These are phyloP conservation scores for Neopestalotiopsis clavispora DNA, from an alignment of 2,329 filamentous ascomycete species.

Conservation along the genomic window DNA sequence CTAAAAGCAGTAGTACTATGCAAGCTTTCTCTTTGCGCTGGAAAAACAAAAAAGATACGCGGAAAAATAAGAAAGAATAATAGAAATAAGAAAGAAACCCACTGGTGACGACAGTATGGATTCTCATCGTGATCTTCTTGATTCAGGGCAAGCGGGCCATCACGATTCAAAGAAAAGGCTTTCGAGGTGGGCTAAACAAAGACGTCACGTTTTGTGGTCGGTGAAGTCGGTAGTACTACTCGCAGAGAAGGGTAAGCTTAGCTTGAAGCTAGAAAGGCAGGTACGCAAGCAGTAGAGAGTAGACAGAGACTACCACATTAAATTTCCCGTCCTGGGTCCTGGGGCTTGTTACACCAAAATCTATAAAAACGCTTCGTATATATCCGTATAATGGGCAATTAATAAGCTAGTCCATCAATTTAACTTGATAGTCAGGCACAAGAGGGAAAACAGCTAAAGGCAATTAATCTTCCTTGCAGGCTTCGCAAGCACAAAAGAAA, in stretches of 20 bases:
- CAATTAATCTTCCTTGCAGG: too few relatives aligned
- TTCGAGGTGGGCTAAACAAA: neutral
- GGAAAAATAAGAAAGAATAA: neutral
- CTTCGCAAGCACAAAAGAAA: too few relatives aligned
- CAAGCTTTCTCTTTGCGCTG: neutral
- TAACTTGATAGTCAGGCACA: too few relatives aligned
- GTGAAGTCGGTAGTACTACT: neutral
- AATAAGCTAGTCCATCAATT: too few relatives aligned
- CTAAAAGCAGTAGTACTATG: neutral
- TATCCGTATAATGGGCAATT: too few relatives aligned
- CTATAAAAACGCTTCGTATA: too few relatives aligned
- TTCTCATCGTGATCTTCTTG: neutral
- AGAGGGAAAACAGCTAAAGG: too few relatives aligned
- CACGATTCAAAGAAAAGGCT: neutral
- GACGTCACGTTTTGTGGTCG: neutral
- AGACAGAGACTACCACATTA: too few relatives aligned
- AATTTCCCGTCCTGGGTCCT: too few relatives aligned
- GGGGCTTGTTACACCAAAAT: too few relatives aligned
- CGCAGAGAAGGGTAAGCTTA: neutral
- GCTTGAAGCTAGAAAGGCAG: too few relatives aligned
- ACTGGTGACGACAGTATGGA: constrained; percentile 5
- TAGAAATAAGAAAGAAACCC: neutral
- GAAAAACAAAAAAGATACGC: neutral
- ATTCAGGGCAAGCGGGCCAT: neutral
- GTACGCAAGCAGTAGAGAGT: too few relatives aligned